Conservation (phyloP, 805 yeast genomes). For the Wickerhamomyces mucosus region DNA sequence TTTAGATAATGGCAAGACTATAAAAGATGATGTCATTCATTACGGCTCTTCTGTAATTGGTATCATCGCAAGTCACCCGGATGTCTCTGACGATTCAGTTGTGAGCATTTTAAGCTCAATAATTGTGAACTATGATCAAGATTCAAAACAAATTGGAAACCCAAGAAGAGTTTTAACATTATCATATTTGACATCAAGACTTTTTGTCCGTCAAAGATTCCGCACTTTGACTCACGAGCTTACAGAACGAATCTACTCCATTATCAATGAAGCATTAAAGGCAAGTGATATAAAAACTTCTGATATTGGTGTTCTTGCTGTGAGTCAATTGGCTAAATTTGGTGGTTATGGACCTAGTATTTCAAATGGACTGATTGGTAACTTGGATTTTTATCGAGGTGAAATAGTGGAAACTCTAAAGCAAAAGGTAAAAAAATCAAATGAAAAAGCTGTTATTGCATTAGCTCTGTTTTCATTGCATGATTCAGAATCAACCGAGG, state of each 20-base stretch:
- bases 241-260: background rate
- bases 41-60: constrained; percentile 39
- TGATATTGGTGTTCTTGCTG: constrained; percentile 16
- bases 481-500: constrained; percentile 17
- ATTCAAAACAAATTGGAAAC: constrained; percentile 4
- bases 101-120: constrained; percentile 2
- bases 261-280: constrained; percentile 3
- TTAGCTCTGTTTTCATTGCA: constrained; percentile 45
- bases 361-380: constrained; percentile 5
- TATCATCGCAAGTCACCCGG: constrained; percentile 36
- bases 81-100: constrained; percentile 9
- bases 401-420: constrained; percentile 22
- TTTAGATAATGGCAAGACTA: constrained; percentile 11
- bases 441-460: constrained; percentile 49
- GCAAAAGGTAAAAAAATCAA: constrained; percentile 39
- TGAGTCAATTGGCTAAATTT: constrained; percentile 29
- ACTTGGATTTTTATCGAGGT: constrained; percentile 14
- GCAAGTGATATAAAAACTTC: constrained; percentile 6
- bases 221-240: background rate
- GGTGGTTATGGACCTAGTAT: constrained; percentile 24
- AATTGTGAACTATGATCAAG: constrained; percentile 5
- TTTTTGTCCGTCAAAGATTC: constrained; percentile 16
- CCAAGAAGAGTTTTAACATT: constrained; percentile 22
- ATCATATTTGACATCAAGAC: constrained; percentile 39
- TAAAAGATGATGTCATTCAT: constrained; percentile 18